Conservation (phyloP, 1,139 yeast genomes). For the Kodamaea plutei region DNA sequence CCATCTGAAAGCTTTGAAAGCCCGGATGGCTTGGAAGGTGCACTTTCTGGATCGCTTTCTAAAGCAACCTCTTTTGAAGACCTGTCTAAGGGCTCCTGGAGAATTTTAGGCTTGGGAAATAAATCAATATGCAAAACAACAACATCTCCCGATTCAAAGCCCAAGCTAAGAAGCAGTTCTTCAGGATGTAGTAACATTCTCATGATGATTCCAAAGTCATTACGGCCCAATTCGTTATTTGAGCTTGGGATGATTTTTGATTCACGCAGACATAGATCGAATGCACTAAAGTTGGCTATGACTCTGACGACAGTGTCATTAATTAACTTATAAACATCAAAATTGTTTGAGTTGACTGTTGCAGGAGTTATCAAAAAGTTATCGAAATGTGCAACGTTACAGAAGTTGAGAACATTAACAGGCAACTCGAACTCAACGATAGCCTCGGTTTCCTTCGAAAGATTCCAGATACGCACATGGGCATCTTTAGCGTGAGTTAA, state of each 20-base stretch:
- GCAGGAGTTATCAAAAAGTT: slow-evolving; percentile 47
- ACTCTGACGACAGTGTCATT: slow-evolving; percentile 23
- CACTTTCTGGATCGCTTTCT: no score
- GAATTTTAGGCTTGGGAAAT: slow-evolving; percentile 1
- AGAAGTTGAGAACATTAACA: slow-evolving; percentile 53
- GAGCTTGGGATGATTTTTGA: slow-evolving; percentile 1
- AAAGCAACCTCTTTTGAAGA: no score
- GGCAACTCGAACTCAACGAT: slow-evolving; percentile 35
- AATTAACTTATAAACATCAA: slow-evolving; percentile 45
- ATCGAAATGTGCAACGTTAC: slow-evolving; percentile 40
- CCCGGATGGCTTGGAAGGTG: no score
- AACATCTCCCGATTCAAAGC: slow-evolving; percentile 58
- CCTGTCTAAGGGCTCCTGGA: background rate
- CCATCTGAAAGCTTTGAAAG: no score
- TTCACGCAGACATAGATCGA: slow-evolving; percentile 13
- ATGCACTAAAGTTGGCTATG: slow-evolving; percentile 24
- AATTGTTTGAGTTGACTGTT: slow-evolving; percentile 47
- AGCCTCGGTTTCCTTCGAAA: slow-evolving; percentile 13
- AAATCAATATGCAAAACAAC: slow-evolving; percentile 25
- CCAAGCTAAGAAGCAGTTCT: slow-evolving; percentile 31
- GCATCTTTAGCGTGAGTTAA: slow-evolving; percentile 58
- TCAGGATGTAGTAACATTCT: slow-evolving; percentile 31
- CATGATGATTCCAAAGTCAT: slow-evolving; percentile 56
- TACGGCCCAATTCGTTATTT: slow-evolving; percentile 18
- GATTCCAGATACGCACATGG: slow-evolving; percentile 45